Percentiles rank a stretch among this genome's conserved stretches.
Conservation (phyloP, 1,284 basidiomycete genomes). For the Microbotryum scabiosae region DNA sequence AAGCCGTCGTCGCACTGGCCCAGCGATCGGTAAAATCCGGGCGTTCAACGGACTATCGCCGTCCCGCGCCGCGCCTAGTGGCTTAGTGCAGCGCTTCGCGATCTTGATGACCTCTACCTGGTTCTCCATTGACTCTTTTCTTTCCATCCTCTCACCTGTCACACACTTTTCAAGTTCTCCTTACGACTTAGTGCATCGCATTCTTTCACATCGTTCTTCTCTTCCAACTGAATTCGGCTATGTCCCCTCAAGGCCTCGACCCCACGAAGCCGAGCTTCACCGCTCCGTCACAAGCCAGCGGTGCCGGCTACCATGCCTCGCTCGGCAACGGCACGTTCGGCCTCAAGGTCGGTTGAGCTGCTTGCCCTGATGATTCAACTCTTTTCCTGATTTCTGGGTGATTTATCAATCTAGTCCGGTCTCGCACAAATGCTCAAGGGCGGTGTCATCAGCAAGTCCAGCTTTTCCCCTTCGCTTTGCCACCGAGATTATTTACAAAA, state of each 20-base stretch:
- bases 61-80: too few relatives aligned
- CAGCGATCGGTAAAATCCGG: too few relatives aligned
- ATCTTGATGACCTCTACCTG: not conserved
- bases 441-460: slow-evolving; percentile 57
- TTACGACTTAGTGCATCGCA: not conserved
- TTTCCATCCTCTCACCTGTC: not conserved
- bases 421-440: slow-evolving; percentile 93
- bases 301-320: not conserved
- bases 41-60: too few relatives aligned
- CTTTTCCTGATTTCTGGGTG: too few relatives aligned
- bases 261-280: not conserved
- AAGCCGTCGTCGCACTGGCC: too few relatives aligned
- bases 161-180: not conserved
- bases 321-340: slow-evolving; percentile 29
- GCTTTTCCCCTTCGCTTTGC: not conserved
- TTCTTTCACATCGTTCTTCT: not conserved
- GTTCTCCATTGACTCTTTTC: not conserved
- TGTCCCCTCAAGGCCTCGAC: not conserved
- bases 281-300: not conserved
- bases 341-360: slow-evolving; percentile 23
- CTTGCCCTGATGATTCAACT: not conserved
- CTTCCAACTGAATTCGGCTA: not conserved
- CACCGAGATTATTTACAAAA: too few relatives aligned
- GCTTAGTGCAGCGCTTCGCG: not conserved
- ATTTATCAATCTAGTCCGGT: slow-evolving; percentile 15